phyloP scores from a whole-genome alignment of 1,139 yeast genomes.

The Diutina catenulata region DNA sequence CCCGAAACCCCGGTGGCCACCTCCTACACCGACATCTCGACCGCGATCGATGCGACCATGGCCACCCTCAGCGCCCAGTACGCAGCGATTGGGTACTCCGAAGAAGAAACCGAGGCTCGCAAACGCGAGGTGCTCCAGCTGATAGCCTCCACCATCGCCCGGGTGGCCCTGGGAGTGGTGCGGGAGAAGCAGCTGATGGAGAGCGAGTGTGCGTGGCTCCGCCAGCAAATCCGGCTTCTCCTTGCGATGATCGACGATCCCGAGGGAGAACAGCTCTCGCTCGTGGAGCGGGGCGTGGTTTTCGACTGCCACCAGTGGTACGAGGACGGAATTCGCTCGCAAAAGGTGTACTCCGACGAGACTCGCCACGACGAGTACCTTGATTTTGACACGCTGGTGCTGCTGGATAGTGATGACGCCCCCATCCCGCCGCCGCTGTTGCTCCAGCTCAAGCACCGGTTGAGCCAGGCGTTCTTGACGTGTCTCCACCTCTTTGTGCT shows the following conservation, averaged over 20 bases:
- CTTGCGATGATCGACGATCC: conserved; percentile 30
- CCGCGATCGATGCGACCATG: too few relatives aligned
- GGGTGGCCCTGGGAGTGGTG: conserved; percentile 20
- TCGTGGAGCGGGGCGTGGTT: conserved; percentile 22
- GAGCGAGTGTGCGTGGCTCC: conserved; percentile 36
- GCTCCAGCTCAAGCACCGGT: conserved; percentile 19
- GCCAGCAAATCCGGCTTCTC: conserved; percentile 31
- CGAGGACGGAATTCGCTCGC: conserved; percentile 22
- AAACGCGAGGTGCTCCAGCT: conserved; percentile 28
- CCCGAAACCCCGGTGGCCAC: too few relatives aligned
- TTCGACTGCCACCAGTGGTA: conserved; percentile 18
- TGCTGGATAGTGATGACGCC: conserved; percentile 7
- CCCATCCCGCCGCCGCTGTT: conserved; percentile 12
- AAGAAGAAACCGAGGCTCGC: conserved; percentile 22
- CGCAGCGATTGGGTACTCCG: conserved; percentile 27
- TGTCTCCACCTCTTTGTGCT: conserved; percentile 21
- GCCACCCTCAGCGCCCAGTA: too few relatives aligned
- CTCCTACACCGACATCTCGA: too few relatives aligned
- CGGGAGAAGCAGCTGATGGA: conserved; percentile 29
- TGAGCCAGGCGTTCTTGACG: conserved; percentile 26
- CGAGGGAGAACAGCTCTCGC: conserved; percentile 18
- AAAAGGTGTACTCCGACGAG: conserved; percentile 13
- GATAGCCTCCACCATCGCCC: conserved; percentile 27
- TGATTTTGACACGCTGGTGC: conserved; percentile 13
- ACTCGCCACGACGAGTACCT: conserved; percentile 5